These are phyloP conservation scores for Dittrichia graveolens DNA, from an alignment of 129 eudicot genomes.

Conservation along the genomic window DNA sequence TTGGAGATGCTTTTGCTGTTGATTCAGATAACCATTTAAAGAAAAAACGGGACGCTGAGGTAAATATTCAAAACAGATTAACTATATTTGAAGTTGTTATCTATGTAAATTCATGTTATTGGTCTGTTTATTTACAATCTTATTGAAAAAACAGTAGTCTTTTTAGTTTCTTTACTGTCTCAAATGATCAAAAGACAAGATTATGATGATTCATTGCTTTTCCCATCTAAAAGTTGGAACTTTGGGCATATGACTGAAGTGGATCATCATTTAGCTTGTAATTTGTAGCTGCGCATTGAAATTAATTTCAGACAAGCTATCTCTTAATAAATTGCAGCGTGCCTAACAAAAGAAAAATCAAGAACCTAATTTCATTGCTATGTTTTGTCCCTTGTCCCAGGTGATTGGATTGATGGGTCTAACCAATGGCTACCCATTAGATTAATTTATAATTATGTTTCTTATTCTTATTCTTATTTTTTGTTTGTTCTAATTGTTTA, in stretches of 20 bases:
- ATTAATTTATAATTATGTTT: not conserved
- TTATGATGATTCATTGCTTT: not conserved
- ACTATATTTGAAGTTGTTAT: not conserved
- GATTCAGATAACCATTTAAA: conserved; percentile 78
- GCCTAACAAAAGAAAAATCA: not conserved
- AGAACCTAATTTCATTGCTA: conserved; percentile 5
- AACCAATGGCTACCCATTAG: not conserved
- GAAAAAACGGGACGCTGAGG: conserved; percentile 95
- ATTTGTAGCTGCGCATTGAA: not conserved
- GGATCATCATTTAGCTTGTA: conserved; percentile 7
- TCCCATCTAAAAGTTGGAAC: not conserved
- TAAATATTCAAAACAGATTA: not conserved
- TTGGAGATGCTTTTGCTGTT: conserved; percentile 81
- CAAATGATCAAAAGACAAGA: conserved; percentile 22
- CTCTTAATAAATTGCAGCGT: not conserved
- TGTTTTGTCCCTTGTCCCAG: not conserved
- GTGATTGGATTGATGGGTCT: not conserved
- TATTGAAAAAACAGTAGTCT: not conserved
- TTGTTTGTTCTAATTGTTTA: not conserved
- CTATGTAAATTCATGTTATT: not conserved
- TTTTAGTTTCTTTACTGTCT: conserved; percentile 8
- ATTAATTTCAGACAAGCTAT: conserved; percentile 8
- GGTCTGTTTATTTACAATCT: not conserved
- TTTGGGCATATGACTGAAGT: conserved; percentile 4
- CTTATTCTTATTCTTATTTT: not conserved